These are phyloP conservation scores for Lentinus polychrous DNA, from an alignment of 1,284 basidiomycete genomes.

Conservation along the genomic window DNA sequence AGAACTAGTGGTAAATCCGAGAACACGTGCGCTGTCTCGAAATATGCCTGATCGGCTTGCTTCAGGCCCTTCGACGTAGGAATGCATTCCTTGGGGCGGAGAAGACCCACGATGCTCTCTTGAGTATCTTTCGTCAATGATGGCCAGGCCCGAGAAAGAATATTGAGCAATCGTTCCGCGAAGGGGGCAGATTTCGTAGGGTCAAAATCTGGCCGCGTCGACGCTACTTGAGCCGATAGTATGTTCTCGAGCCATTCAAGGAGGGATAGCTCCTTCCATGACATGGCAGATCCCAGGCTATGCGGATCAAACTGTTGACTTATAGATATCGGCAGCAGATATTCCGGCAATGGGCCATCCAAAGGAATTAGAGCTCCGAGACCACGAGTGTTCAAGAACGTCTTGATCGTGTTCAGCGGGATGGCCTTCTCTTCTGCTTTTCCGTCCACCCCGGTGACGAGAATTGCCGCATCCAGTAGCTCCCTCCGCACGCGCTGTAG, in stretches of 20 bases:
- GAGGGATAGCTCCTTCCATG: constrained; percentile 79
- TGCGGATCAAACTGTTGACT: constrained; percentile 58
- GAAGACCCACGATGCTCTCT: constrained; percentile 45
- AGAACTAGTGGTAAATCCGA: constrained; percentile 81
- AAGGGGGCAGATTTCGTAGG: constrained; percentile 66
- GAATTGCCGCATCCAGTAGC: constrained; percentile 65
- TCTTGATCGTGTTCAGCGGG: constrained; percentile 63
- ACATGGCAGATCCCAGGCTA: constrained; percentile 57
- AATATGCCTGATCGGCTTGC: constrained; percentile 77
- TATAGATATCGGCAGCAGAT: constrained; percentile 69
- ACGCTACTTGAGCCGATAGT: constrained; percentile 40
- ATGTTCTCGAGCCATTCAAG: constrained; percentile 75
- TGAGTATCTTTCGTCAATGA: constrained; percentile 57
- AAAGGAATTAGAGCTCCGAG: constrained; percentile 61
- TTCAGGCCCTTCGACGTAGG: constrained; percentile 80
- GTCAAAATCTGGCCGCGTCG: constrained; percentile 50
- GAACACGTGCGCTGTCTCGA: constrained; percentile 84
- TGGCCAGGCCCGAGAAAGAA: constrained; percentile 75
- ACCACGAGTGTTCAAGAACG: constrained; percentile 68
- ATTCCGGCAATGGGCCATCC: constrained; percentile 77
- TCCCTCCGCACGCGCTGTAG: constrained; percentile 47
- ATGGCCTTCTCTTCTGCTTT: constrained; percentile 47
- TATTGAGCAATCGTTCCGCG: constrained; percentile 75
- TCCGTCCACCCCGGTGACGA: constrained; percentile 38
- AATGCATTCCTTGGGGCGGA: constrained; percentile 72